Conservation (phyloP, 495 filamentous ascomycete species). For the Tuber microsphaerosporum region DNA sequence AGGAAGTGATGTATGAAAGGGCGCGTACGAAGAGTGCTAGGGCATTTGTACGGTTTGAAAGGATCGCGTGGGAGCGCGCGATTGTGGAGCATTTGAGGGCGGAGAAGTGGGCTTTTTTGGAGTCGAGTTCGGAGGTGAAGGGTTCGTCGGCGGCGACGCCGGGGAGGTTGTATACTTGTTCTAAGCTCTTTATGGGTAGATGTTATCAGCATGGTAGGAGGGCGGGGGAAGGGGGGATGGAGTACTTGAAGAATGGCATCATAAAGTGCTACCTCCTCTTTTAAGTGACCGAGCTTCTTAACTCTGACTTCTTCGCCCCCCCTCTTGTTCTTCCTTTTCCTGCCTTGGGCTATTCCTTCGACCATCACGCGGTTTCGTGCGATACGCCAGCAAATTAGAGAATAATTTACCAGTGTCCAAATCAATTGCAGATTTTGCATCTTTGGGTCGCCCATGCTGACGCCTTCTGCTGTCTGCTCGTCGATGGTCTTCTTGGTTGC, state of each 20-base stretch:
- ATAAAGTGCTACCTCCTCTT: conserved; percentile 86
- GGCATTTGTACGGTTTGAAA: conserved; percentile 66
- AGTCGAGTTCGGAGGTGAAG: conserved; percentile 67
- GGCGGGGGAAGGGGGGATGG: not conserved
- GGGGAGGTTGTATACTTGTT: conserved; percentile 80
- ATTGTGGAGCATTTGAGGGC: conserved; percentile 83
- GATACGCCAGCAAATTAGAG: conserved; percentile 86
- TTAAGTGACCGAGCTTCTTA: conserved; percentile 67
- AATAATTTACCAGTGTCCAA: conserved; percentile 84
- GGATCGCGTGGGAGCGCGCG: conserved; percentile 71
- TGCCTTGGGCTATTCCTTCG: conserved; percentile 48
- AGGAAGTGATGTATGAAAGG: conserved; percentile 48
- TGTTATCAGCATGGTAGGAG: conserved; percentile 7
- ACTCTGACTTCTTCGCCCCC: conserved; percentile 52
- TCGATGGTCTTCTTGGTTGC: conserved; percentile 88
- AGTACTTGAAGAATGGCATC: conserved; percentile 67
- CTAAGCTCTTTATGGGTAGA: conserved; percentile 57
- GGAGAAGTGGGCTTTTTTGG: conserved; percentile 74
- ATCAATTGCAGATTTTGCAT: conserved; percentile 93
- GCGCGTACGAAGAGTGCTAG: conserved; percentile 75
- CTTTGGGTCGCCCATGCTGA: conserved; percentile 72
- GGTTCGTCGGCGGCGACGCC: conserved; percentile 80
- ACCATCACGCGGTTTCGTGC: conserved; percentile 85
- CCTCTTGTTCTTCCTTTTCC: conserved; percentile 55
- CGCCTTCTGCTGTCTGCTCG: conserved; percentile 71